Conservation (phyloP, 2,329 filamentous ascomycete genomes). For the Alternaria gansuensis region DNA sequence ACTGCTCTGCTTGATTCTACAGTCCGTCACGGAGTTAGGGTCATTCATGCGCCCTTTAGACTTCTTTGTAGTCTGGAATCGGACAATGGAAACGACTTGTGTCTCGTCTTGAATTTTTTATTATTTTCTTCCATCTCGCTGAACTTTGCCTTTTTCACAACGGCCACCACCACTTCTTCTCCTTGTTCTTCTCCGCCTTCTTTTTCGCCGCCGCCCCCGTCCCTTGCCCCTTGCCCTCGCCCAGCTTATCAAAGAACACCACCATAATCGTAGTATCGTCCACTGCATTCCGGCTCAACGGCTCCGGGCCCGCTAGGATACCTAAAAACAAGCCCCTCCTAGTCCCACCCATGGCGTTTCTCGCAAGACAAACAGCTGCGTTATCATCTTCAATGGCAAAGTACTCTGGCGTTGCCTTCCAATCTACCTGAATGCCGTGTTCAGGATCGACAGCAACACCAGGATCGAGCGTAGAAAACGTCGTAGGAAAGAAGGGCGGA, state of each 20-base stretch:
- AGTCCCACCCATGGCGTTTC: slow-evolving; percentile 63
- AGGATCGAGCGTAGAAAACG: slow-evolving; percentile 35
- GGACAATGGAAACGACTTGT: not conserved
- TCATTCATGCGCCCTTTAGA: not conserved
- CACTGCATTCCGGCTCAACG: slow-evolving; percentile 53
- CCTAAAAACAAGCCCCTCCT: slow-evolving; percentile 53
- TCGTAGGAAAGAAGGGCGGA: slow-evolving; percentile 18
- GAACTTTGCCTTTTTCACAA: not conserved
- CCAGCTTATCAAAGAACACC: slow-evolving; percentile 60
- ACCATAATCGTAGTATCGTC: slow-evolving; percentile 65
- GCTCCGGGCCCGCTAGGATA: slow-evolving; percentile 46
- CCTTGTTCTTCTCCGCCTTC: slow-evolving; percentile 27
- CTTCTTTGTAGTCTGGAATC: not conserved
- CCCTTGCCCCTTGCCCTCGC: not conserved
- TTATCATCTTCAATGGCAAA: slow-evolving; percentile 63
- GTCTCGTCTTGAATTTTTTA: not conserved
- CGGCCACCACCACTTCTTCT: slow-evolving; percentile 1
- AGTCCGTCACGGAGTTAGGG: not conserved
- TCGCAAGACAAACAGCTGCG: slow-evolving; percentile 61
- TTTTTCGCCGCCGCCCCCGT: slow-evolving; percentile 7
- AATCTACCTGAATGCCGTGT: slow-evolving; percentile 51
- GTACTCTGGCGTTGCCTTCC: slow-evolving; percentile 54
- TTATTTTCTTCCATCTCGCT: not conserved
- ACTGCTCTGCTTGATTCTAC: slow-evolving; percentile 3
- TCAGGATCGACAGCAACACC: slow-evolving; percentile 48